Evolutionary conservation across 495 filamentous ascomycete genomes (phyloP), one percentile per base, ranked within the genome.

Genomic region (Saxophila tyrrhenica): DNA sequence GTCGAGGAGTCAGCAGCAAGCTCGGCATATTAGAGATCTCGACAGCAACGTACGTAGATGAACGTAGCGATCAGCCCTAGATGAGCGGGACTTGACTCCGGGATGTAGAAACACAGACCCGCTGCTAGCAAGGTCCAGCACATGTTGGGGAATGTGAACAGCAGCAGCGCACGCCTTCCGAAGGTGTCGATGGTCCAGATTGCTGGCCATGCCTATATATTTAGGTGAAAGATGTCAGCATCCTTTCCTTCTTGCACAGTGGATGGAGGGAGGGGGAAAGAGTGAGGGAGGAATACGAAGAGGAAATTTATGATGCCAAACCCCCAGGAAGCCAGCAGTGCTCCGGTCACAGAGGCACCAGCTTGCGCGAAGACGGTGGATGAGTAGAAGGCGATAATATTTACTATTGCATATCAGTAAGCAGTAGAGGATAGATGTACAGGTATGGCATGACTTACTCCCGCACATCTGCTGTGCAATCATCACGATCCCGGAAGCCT

Each of bases 381-480:
- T 0, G 78, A 83, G 68, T 94, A 95, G 74, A 91, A 92, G 17
- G 87, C 80, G 35, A 90, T 85, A 65, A 89, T 35, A n/a, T 9
- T 43, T 32, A 51, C 38, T 44, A 20, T 17, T 19, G 19, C 20
- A 21, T 20, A 2, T 39, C 17, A 39, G 45, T n/a, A n/a, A n/a
- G n/a, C n/a, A n/a, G n/a, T n/a, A n/a, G n/a, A n/a, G 5, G 8
- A 17, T n/a, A 32, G 17, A 43, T 23, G 39, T n/a, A 17, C 35
- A n/a, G 39, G 22, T 23, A n/a, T n/a, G n/a, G n/a, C n/a, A n/a
- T n/a, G n/a, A 41, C 25, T 10, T 22, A 24, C 15, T 42, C 55
- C 86, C 85, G 65, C 86, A 92, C 82, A 94, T 87, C 68, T 94
- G 87, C 63, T 83, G 79, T 1, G 77, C 81, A 60, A 87, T 76